A percentile compares a stretch with the other conserved stretches of the same genome.
These are phyloP conservation scores for Logfia minima DNA, from an alignment of 129 eudicot genomes.

Conservation along the genomic window DNA sequence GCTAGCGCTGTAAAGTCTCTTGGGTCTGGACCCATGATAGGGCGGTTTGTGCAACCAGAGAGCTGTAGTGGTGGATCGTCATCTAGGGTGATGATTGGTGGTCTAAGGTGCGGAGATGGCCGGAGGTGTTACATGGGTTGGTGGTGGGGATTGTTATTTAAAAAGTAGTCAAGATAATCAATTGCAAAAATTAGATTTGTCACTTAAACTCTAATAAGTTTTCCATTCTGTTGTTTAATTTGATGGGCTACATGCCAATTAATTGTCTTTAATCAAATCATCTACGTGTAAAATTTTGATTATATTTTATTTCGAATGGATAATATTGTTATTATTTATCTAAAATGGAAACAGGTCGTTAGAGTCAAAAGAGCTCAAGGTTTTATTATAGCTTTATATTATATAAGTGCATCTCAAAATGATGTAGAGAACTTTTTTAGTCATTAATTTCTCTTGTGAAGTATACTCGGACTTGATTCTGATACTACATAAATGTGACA, in stretches of 20 bases:
- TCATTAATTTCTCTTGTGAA: too few relatives aligned
- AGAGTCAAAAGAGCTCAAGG: too few relatives aligned
- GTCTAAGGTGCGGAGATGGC: slow-evolving; percentile 39
- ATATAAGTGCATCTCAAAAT: too few relatives aligned
- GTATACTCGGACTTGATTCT: too few relatives aligned
- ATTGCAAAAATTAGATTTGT: slow-evolving; percentile 61
- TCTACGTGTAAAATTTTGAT: too few relatives aligned
- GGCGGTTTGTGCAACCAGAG: slow-evolving; percentile 43
- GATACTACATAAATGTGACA: too few relatives aligned
- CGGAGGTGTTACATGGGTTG: slow-evolving; percentile 43
- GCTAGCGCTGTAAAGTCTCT: slow-evolving; percentile 41
- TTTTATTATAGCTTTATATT: too few relatives aligned
- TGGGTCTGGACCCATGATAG: slow-evolving; percentile 44
- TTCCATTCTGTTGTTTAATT: slow-evolving; percentile 4
- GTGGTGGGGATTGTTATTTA: slow-evolving; percentile 19
- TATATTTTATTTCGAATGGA: too few relatives aligned
- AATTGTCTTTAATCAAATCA: too few relatives aligned
- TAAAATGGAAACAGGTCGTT: too few relatives aligned
- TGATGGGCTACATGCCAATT: background rate
- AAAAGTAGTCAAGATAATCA: slow-evolving; percentile 47
- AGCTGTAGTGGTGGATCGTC: slow-evolving; percentile 23
- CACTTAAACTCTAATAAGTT: slow-evolving; percentile 55
- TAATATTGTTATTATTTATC: too few relatives aligned
- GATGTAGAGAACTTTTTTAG: too few relatives aligned
- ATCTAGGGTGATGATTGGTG: slow-evolving; percentile 22